Conservation (phyloP, 2,329 filamentous ascomycete species). For the Aspergillus versicolor region DNA sequence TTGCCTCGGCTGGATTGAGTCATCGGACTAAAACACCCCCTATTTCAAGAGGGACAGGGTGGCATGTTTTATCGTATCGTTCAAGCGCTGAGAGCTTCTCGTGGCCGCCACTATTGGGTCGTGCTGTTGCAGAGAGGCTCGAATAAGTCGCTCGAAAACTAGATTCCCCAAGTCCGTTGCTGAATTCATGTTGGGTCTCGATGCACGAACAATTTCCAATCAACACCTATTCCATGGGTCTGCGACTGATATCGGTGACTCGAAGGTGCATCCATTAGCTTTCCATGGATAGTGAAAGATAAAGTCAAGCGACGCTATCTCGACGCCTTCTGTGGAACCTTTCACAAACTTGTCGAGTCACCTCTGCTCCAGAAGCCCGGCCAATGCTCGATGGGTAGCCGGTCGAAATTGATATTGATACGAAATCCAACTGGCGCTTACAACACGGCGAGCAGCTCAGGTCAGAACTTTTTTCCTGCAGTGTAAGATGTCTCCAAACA, state of each 20-base stretch:
- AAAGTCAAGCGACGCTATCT: not conserved
- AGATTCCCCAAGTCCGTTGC: too few relatives aligned
- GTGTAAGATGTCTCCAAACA: not conserved
- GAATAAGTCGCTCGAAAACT: too few relatives aligned
- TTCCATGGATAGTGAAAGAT: not conserved
- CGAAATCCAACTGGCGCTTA: not conserved
- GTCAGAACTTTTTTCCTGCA: not conserved
- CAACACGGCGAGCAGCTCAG: not conserved
- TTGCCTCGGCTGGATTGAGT: too few relatives aligned
- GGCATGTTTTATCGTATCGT: too few relatives aligned
- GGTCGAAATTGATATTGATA: not conserved
- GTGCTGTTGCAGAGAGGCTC: too few relatives aligned
- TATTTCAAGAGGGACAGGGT: too few relatives aligned
- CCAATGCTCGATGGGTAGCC: not conserved
- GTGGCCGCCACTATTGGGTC: too few relatives aligned
- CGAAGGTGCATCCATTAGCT: not conserved
- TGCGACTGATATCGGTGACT: not conserved
- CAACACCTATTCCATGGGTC: too few relatives aligned
- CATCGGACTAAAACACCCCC: too few relatives aligned
- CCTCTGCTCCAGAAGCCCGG: not conserved
- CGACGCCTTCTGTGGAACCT: not conserved
- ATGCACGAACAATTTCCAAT: too few relatives aligned
- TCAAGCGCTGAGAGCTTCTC: too few relatives aligned
- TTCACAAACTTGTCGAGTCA: not conserved
- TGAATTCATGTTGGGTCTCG: too few relatives aligned